Base-by-base conservation (phyloP, 1,139 yeast genomes). In the Nematodospora anomalae region DNA sequence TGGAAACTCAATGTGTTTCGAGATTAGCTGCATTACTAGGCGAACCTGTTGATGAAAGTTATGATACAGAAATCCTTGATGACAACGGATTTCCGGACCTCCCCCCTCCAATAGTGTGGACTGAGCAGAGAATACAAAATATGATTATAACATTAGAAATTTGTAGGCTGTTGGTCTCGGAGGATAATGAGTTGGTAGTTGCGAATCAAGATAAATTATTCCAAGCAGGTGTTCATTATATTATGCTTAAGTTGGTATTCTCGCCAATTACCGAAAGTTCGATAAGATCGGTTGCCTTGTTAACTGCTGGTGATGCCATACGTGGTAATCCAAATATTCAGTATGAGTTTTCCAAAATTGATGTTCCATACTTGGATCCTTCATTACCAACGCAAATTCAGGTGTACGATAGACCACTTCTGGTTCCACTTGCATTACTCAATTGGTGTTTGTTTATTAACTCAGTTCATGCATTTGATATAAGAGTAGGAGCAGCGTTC, bases 351-450 rank as follows among this genome's bases (percentile, higher is more conserved):
- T 73, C 89, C 3, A 80, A 79, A 39, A 81, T 90, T 15, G 97
- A 92, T 56, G 96, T 92, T 4, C 98, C 98, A 0, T 87, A 82
- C 52, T 67, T 89, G 42, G 97, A 89, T 53, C 89, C 96, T 6
- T 74, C 87, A n/a, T 59, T 83, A 42, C 86, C 88, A 1, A 51
- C 71, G 4, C 72, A 64, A 37, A 48, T 62, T 11, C 74, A 69
- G 37, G 35, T 53, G 0, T 64, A 55, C 35, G 62, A 58, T 31
- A 49, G 45, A 33, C 52, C 61, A 1, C 57, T 80, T 6, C 94
- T 97, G 0, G 95, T 86, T 0, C 71, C 86, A 0, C 71, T 76
- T 26, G 89, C 95, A 0, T 66, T 92, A 35, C 57, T 90, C 26
- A 83, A 85, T 47, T 92, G 97, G 97, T 74, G 88, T 22, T 63